Conservation (phyloP, 441 rosid species). For the Isatis lusitanica region DNA sequence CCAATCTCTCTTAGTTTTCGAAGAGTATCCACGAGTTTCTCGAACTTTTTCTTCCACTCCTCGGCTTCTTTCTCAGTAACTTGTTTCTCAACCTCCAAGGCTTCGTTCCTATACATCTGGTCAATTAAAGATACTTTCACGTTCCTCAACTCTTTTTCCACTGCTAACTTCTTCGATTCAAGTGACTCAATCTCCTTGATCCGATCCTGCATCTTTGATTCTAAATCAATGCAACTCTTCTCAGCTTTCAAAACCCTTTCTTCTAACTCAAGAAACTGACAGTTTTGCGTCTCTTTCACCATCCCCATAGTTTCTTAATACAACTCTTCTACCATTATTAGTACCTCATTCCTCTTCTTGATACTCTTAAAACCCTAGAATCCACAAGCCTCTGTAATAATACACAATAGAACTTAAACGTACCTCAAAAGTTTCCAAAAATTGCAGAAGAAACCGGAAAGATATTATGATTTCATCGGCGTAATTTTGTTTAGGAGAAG, state of each 20-base stretch:
- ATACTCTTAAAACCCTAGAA: constrained; percentile 6
- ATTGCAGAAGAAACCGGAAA: not conserved
- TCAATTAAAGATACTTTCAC: constrained; percentile 35
- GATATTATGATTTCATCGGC: not conserved
- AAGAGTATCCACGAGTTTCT: constrained; percentile 43
- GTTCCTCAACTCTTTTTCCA: constrained; percentile 38
- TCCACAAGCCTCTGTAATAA: not conserved
- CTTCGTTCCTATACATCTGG: constrained; percentile 45
- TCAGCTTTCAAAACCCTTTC: constrained; percentile 42
- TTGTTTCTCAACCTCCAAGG: constrained; percentile 48
- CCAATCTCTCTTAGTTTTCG: constrained; percentile 27
- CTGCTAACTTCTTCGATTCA: constrained; percentile 36
- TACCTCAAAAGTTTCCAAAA: not conserved
- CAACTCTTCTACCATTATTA: not conserved
- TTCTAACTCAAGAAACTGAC: constrained; percentile 36
- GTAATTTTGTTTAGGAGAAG: not conserved
- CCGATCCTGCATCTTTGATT: constrained; percentile 40
- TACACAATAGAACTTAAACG: not conserved
- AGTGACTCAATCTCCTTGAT: constrained; percentile 43
- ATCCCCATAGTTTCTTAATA: not conserved
- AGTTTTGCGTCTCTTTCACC: constrained; percentile 5
- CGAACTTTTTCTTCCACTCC: constrained; percentile 52
- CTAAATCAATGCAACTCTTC: constrained; percentile 43
- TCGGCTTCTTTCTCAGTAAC: constrained; percentile 46
- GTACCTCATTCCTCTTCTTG: constrained; percentile 11